Conservation (phyloP, 2,329 filamentous ascomycete genomes). For the Fusarium burgessii region DNA sequence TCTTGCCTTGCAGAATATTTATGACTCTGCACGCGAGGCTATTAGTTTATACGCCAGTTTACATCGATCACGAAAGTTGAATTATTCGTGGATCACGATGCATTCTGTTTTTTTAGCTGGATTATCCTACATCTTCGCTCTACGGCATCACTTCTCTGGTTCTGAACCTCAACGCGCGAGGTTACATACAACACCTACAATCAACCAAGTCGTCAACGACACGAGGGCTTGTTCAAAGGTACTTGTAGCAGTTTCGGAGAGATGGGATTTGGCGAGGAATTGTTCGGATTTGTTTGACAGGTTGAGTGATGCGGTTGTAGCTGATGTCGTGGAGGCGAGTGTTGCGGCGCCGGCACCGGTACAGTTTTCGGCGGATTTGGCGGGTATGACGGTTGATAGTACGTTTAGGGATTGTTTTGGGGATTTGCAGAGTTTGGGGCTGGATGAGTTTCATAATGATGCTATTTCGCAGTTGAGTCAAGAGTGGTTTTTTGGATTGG, state of each 20-base stretch:
- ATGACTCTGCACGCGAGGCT: conserved; percentile 53
- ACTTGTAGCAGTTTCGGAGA: conserved; percentile 57
- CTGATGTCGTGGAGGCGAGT: conserved; percentile 51
- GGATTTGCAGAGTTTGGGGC: conserved; percentile 39
- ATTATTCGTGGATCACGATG: conserved; percentile 63
- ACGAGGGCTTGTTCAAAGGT: conserved; percentile 59
- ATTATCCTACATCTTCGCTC: conserved; percentile 57
- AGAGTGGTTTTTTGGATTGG: conserved; percentile 40
- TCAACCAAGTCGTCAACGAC: conserved; percentile 58
- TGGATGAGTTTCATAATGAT: conserved; percentile 44
- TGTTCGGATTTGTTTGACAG: conserved; percentile 58
- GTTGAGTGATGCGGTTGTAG: conserved; percentile 56
- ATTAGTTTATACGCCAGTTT: conserved; percentile 59
- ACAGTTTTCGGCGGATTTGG: conserved; percentile 14
- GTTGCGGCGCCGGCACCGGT: conserved; percentile 9
- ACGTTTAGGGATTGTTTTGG: conserved; percentile 56
- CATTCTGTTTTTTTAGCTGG: conserved; percentile 62
- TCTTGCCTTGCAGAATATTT: conserved; percentile 52
- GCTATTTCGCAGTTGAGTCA: conserved; percentile 45
- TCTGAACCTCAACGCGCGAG: not conserved
- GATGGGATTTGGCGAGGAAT: conserved; percentile 55
- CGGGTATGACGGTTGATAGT: conserved; percentile 52
- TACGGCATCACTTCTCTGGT: conserved; percentile 54
- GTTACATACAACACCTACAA: conserved; percentile 51
- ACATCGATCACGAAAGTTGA: conserved; percentile 59